These are phyloP conservation scores for Saturnispora sekii DNA, from an alignment of 805 yeast genomes.

Conservation along the genomic window DNA sequence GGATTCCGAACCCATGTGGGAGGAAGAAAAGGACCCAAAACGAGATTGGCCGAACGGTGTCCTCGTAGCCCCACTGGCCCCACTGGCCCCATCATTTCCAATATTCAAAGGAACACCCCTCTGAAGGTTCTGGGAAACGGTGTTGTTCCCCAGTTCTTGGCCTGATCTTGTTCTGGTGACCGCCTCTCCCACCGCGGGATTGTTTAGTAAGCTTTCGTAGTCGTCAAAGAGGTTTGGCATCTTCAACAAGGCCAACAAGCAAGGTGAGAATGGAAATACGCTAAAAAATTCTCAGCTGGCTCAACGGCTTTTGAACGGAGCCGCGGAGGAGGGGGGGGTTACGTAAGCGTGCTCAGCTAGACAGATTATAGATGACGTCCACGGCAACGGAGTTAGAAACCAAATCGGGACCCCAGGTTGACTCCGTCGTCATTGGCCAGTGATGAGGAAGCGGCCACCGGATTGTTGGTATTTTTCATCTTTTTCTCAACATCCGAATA, in stretches of 20 bases:
- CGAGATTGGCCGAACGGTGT: slow-evolving; percentile 6
- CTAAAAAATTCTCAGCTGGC: not conserved
- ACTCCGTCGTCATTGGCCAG: slow-evolving; percentile 10
- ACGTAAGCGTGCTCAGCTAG: not conserved
- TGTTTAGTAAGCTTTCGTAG: slow-evolving; percentile 8
- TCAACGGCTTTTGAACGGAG: not conserved
- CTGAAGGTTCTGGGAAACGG: too few species aligned
- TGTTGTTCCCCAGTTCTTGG: not conserved
- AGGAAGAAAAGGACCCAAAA: slow-evolving; percentile 16
- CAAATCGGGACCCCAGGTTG: slow-evolving; percentile 9
- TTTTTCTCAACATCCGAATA: slow-evolving; percentile 55
- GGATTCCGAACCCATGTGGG: slow-evolving; percentile 20
- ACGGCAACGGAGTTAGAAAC: slow-evolving; percentile 2
- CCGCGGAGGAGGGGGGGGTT: not conserved
- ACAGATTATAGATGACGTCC: not conserved
- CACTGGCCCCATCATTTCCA: too few species aligned
- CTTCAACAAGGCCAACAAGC: not conserved
- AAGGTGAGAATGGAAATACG: not conserved
- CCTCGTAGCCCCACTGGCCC: too few species aligned
- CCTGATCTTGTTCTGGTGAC: too few species aligned
- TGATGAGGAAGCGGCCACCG: not conserved
- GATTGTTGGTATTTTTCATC: slow-evolving; percentile 20
- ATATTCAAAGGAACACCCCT: too few species aligned
- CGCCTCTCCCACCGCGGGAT: slow-evolving; percentile 1
- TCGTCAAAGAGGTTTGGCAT: slow-evolving; percentile 11